Evolutionary conservation across 768 basidiomycete species (phyloP).

Genomic region (Bullera alba): DNA sequence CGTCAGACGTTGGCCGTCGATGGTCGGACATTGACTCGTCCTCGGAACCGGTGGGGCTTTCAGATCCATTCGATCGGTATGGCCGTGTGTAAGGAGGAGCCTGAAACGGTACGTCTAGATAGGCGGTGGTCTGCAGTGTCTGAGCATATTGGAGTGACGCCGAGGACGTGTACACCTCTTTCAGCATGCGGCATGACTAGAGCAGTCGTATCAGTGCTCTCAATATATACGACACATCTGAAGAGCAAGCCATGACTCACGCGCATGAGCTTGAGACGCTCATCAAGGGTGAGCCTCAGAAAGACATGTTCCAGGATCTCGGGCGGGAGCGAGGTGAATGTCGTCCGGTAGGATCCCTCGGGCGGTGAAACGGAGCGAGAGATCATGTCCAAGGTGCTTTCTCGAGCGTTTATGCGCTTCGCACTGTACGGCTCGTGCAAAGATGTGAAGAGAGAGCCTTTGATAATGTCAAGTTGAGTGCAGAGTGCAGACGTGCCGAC

Average conservation of each 20-base stretch:
- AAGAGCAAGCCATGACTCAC: slow-evolving; percentile 11
- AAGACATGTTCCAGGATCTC: slow-evolving; percentile 33
- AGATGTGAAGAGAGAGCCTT: too few species aligned
- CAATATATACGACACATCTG: not conserved
- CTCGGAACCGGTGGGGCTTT: not conserved
- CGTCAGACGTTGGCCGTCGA: not conserved
- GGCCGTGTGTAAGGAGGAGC: not conserved
- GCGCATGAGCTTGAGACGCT: slow-evolving; percentile 14
- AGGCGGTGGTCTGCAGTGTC: slow-evolving; percentile 17
- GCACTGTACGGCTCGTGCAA: too few species aligned
- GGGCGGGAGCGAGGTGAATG: slow-evolving; percentile 12
- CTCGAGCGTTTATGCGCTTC: too few species aligned
- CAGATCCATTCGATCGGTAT: too few species aligned
- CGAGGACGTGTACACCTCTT: slow-evolving; percentile 12
- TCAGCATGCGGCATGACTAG: slow-evolving; percentile 14
- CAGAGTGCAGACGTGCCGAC: too few species aligned
- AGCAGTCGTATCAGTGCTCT: not conserved
- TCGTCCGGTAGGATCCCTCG: too few species aligned
- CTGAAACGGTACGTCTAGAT: slow-evolving; percentile 24
- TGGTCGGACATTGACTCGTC: not conserved
- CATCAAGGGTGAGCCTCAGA: slow-evolving; percentile 10
- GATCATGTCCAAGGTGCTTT: too few species aligned
- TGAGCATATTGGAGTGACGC: slow-evolving; percentile 29
- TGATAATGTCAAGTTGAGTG: too few species aligned
- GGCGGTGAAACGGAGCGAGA: too few species aligned